A percentile compares a stretch with the other conserved stretches of the same genome.
Evolutionary conservation across 192 early-diverging fungal genomes (phyloP).

Genomic region (Backusella parvicylindrica): DNA sequence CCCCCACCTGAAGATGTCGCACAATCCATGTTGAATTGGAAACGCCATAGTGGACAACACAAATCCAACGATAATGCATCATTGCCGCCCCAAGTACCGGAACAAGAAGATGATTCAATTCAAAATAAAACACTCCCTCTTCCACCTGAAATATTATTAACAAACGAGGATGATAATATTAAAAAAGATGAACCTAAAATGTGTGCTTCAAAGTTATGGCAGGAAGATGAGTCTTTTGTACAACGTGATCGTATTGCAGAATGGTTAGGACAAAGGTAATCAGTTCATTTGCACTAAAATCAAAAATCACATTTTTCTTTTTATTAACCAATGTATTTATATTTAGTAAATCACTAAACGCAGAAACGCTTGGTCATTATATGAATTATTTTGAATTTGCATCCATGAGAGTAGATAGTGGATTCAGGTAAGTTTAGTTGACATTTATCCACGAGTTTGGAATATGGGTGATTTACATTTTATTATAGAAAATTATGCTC

Average conservation of each 20-base stretch:
- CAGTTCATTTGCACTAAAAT: background rate
- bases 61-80: background rate
- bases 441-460: background rate
- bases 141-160: background rate
- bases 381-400: slow-evolving; percentile 77
- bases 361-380: slow-evolving; percentile 60
- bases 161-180: background rate
- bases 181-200: slow-evolving; percentile 13
- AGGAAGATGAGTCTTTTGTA: slow-evolving; percentile 46
- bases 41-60: slow-evolving; percentile 8
- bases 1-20: slow-evolving; percentile 17
- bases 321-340: background rate
- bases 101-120: background rate
- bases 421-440: slow-evolving; percentile 58
- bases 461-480: background rate
- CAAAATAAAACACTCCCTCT: background rate
- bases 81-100: background rate
- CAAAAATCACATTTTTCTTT: background rate
- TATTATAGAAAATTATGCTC: slow-evolving; percentile 57
- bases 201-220: slow-evolving; percentile 22
- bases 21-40: slow-evolving; percentile 13
- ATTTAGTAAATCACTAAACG: slow-evolving; percentile 51
- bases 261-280: slow-evolving; percentile 44
- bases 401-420: slow-evolving; percentile 67
- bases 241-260: slow-evolving; percentile 42